Evolutionary conservation across 768 basidiomycete species (phyloP).

Genomic region (Termitomyces heimii): DNA sequence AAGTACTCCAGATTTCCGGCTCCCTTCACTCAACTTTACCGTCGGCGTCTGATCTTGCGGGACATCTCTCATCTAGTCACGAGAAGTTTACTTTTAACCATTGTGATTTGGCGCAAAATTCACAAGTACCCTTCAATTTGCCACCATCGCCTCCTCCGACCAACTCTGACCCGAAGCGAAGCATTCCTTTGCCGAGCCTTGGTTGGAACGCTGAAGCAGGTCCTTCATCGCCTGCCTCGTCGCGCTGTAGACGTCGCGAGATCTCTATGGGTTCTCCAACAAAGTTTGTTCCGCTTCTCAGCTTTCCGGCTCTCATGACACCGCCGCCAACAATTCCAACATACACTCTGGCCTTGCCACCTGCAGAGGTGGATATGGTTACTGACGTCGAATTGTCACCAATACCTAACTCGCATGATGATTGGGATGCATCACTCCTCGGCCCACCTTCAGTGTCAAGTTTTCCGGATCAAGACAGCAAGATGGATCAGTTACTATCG

Average conservation of each 20-base stretch:
- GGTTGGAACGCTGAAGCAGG: slow-evolving; percentile 1
- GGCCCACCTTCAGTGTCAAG: slow-evolving; percentile 2
- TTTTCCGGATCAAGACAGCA: not conserved
- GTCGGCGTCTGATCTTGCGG: slow-evolving; percentile 10
- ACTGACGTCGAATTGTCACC: slow-evolving; percentile 18
- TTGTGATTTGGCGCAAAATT: not conserved
- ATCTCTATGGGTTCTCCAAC: slow-evolving; percentile 23
- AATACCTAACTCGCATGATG: slow-evolving; percentile 8
- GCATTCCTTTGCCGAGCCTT: slow-evolving; percentile 18
- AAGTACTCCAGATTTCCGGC: not conserved
- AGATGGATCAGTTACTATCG: slow-evolving; percentile 3
- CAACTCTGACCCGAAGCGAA: slow-evolving; percentile 20
- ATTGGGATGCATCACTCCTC: slow-evolving; percentile 6
- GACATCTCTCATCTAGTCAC: slow-evolving; percentile 8
- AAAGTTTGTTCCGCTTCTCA: slow-evolving; percentile 20
- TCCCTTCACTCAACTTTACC: not conserved
- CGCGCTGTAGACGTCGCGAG: slow-evolving; percentile 21
- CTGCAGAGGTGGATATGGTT: slow-evolving; percentile 3
- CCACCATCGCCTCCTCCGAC: slow-evolving; percentile 22
- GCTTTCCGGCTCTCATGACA: slow-evolving; percentile 26
- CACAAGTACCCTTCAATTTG: not conserved
- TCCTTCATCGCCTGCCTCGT: not conserved
- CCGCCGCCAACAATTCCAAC: slow-evolving; percentile 38
- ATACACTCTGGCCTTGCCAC: slow-evolving; percentile 29
- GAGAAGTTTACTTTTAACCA: not conserved